phyloP scores from a whole-genome alignment of 768 basidiomycete genomes.

The Chiua virens region DNA sequence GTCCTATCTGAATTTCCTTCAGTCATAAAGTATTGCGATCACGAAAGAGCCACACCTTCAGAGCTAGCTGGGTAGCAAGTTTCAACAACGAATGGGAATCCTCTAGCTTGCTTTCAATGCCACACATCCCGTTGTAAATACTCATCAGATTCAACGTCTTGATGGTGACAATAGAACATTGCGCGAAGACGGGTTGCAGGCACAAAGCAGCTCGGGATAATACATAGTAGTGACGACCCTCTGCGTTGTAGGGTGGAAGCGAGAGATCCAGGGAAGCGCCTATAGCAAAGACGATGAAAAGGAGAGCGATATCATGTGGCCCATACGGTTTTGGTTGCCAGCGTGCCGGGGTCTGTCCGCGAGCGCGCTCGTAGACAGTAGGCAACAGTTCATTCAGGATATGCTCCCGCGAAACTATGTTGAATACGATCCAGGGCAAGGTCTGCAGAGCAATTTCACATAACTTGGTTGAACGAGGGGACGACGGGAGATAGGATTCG shows the following conservation, averaged over 20 bases:
- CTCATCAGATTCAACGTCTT: constrained; percentile 54
- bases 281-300: constrained; percentile 47
- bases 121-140: constrained; percentile 54
- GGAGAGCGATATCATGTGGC: constrained; percentile 50
- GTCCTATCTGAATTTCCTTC: constrained; percentile 8
- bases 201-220: constrained; percentile 47
- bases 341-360: neutral
- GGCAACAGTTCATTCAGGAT: constrained; percentile 47
- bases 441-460: constrained; percentile 50
- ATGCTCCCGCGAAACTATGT: constrained; percentile 46
- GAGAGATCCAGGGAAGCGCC: constrained; percentile 49
- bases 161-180: constrained; percentile 47
- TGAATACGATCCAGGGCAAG: constrained; percentile 48
- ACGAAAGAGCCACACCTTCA: constrained; percentile 36
- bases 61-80: constrained; percentile 48
- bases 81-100: constrained; percentile 46
- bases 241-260: constrained; percentile 47
- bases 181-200: constrained; percentile 44
- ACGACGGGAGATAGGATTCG: constrained; percentile 45
- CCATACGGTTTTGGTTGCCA: constrained; percentile 31
- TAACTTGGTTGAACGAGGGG: constrained; percentile 41
- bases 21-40: neutral
- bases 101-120: constrained; percentile 50
- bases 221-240: constrained; percentile 52
- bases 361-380: constrained; percentile 34